Base-by-base conservation (phyloP, 2,329 filamentous ascomycete genomes). In the Emydomyces testavorans region DNA sequence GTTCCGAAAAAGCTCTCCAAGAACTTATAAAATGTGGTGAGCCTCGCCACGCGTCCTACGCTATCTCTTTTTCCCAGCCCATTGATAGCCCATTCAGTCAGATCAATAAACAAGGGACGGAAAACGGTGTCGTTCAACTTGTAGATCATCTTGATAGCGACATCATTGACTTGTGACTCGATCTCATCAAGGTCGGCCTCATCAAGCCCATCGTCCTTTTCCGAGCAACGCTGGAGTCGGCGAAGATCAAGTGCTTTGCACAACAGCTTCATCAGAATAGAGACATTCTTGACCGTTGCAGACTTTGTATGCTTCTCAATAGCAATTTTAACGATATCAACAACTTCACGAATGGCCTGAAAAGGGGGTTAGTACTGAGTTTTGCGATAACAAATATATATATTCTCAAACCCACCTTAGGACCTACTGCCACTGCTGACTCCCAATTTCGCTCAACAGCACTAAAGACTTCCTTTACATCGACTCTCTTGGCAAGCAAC, bases 111-210 rank as follows among this genome's bases (percentile, higher is more conserved):
- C 53, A 98, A 80, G 0, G 92, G 93, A 10, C 89, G 77, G 78
- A 98, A 98, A 0, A 84, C 80, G 0, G 84, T 82, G 62, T 98
- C 92, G 67, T 95, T 96, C 52, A 98, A 77, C 72, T 96, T 96
- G 71, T 94, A 87, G 46, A 94, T 84, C 80, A 95, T 92, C 65
- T 87, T 85, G 50, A 98, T 77, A 0, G 82, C 78, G 10, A 83
- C 79, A 7, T 82, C 77, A 60, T 86, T 83, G 55, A 85, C 60
- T 8, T 72, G 70, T 1, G 70, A 68, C 61, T 94, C 86, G 10
- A 87, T 71, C 35, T 71, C 63, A 1, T 76, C 68, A 26, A 73
- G 68, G 51, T 75, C 71, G 7, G 63, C 62, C 21, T 66, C 62
- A 18, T 78, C 71, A 45, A 76, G 68, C 16, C 51, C 52, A 21